Base-by-base conservation (phyloP, 2,329 filamentous ascomycete genomes). In the Zymoseptoria passerinii region DNA sequence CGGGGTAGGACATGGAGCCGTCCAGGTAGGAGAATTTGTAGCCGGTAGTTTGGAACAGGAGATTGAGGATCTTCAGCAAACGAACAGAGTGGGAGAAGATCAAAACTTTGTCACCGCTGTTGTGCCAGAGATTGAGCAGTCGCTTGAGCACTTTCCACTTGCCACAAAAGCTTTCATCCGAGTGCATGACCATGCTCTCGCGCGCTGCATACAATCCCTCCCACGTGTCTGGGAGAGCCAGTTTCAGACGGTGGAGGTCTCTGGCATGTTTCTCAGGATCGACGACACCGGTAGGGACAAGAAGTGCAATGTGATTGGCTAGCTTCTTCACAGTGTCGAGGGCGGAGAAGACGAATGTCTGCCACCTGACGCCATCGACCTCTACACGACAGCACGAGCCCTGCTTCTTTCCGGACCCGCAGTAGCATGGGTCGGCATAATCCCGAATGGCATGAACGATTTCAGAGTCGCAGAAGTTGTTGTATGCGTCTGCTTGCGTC, bases 71-170 rank as follows among this genome's bases (percentile, higher is more conserved):
- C 50, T 84, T 86, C 23, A 99, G 76, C 2, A 99, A 78, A 1
- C 89, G 84, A 4, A 97, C 91, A 60, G 88, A 95, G 68, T 97
- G 92, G 0, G 90, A 95, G 72, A 99, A 99, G 2, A 99, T 87
- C 0, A 99, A 81, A 0, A 96, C 94, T 73, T 97, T 99, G 75
- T 96, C 91, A 13, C 90, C 90, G 68, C 88, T 91, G 13, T 82
- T 79, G 70, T 96, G 84, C 94, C 94, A 99, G 72, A 94, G 92
- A 57, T 85, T 86, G 6, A 99, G 81, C 3, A 99, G 78, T 66
- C 90, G 92, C 71, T 86, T 89, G 28, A 99, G 73, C 0, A 99
- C 84, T 69, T 90, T 91, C 94, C 94, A 99, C 74, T 99, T 99
- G 3, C 94, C 94, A 69, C 94, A 99, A 64, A 92, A 96, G 58